A percentile compares a stretch with the other conserved stretches of the same genome.
phyloP scores from a whole-genome alignment of 805 yeast genomes.

The Candida boleticola region DNA sequence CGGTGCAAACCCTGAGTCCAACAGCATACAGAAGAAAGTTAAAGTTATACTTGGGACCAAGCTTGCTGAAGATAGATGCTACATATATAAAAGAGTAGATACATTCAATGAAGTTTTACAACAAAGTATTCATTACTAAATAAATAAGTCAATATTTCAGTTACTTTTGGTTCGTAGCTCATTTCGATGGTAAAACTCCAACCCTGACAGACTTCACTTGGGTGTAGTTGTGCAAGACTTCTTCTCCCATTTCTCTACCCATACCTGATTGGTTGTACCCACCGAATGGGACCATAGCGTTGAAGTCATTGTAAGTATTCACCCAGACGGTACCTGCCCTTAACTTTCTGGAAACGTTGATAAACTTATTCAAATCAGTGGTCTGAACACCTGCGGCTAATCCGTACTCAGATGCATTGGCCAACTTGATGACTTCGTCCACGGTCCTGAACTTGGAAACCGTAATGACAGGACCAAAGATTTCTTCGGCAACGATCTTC shows the following conservation, averaged over 20 bases:
- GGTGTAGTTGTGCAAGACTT: slow-evolving; percentile 34
- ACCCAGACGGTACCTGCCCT: slow-evolving; percentile 71
- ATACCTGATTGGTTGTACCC: slow-evolving; percentile 42
- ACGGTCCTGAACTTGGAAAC: slow-evolving; percentile 41
- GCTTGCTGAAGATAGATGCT: slow-evolving; percentile 86
- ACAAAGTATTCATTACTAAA: too few relatives aligned
- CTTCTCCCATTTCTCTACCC: slow-evolving; percentile 39
- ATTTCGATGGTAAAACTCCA: not conserved
- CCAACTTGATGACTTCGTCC: slow-evolving; percentile 43
- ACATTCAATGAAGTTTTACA: too few relatives aligned
- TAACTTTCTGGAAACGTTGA: slow-evolving; percentile 22
- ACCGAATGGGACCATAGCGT: slow-evolving; percentile 50
- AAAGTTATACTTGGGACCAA: slow-evolving; percentile 66
- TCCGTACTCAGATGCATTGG: slow-evolving; percentile 46
- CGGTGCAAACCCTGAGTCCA: slow-evolving; percentile 69
- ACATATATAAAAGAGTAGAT: slow-evolving; percentile 48
- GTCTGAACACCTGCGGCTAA: slow-evolving; percentile 49
- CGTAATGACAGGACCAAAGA: slow-evolving; percentile 53
- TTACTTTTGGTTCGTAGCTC: too few relatives aligned
- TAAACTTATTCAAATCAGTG: slow-evolving; percentile 14
- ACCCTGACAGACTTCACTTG: slow-evolving; percentile 28
- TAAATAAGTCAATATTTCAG: too few relatives aligned
- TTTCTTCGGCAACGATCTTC: slow-evolving; percentile 47
- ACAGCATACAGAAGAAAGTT: slow-evolving; percentile 85
- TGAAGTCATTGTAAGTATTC: slow-evolving; percentile 66